phyloP scores from a whole-genome alignment of 306 rosid genomes.

The Dicorynia guianensis region DNA sequence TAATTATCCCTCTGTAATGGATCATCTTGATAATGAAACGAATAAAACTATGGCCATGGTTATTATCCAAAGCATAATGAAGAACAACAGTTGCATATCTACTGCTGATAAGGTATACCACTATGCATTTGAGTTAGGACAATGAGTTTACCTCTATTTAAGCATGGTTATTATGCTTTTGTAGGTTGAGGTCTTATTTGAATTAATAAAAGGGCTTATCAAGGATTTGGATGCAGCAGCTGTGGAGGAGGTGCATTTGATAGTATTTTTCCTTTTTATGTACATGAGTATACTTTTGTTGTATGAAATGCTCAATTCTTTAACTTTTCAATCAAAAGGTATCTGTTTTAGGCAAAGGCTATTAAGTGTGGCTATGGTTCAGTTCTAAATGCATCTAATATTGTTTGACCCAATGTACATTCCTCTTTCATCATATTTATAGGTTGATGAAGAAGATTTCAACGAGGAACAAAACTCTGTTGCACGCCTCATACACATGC shows the following conservation, averaged over 20 bases:
- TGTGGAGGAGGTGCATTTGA: constrained; percentile 71
- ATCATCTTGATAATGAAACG: constrained; percentile 83
- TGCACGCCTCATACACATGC: constrained; percentile 93
- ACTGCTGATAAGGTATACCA: constrained; percentile 79
- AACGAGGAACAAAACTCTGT: constrained; percentile 95
- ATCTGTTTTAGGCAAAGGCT: constrained; percentile 21
- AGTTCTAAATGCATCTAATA: constrained; percentile 23
- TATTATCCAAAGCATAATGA: constrained; percentile 93
- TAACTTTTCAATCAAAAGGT: background rate
- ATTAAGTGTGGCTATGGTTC: background rate
- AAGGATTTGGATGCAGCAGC: constrained; percentile 76
- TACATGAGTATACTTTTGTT: background rate
- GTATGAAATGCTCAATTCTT: constrained; percentile 14
- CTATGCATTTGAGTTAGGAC: constrained; percentile 37
- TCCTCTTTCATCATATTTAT: constrained; percentile 1
- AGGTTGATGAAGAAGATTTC: constrained; percentile 99
- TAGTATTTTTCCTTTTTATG: background rate
- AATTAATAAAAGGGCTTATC: constrained; percentile 91
- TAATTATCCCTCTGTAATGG: constrained; percentile 93
- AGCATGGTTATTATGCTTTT: constrained; percentile 32
- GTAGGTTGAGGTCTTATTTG: constrained; percentile 94
- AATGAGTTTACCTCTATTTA: constrained; percentile 28
- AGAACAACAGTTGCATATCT: constrained; percentile 80
- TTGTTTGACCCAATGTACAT: constrained; percentile 17
- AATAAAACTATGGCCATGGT: constrained; percentile 96